Base-by-base conservation (phyloP, 1,284 basidiomycete species). In the Apiotrichum domesticum region DNA sequence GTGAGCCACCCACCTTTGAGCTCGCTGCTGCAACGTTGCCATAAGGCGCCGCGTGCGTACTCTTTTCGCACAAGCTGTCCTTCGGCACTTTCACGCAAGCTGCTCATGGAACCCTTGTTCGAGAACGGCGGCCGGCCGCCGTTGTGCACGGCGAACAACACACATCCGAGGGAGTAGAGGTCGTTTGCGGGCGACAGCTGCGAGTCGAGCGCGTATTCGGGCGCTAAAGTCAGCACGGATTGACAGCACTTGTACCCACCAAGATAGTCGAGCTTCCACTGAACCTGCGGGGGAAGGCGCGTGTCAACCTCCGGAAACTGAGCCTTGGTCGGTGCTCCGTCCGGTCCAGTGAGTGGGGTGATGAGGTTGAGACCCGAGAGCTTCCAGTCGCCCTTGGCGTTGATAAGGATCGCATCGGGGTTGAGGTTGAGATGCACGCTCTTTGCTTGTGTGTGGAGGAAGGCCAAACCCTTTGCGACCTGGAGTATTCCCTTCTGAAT, bases 311-410 rank as follows among this genome's bases (percentile, higher is more conserved):
- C 87, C 0, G 93, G 93, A 68, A 90, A 95, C 60, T 88, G 85
- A 85, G 90, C 96, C 34, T 84, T 84, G 1, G 90, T 85, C 0
- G 86, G 80, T 4, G 82, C 80, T 1, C 90, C 92, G 61, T 88
- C 85, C 1, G 86, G 77, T 35, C 81, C 79, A 39, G 83, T 78
- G 3, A 98, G 79, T 2, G 89, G 83, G 14, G 94, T 92, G 0
- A 90, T 91, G 52, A 94, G 80, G 5, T 88, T 90, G 45, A 98
- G 82, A 0, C 93, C 94, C 13, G 88, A 87, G 49, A 99, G 82
- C 78, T 98, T 99, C 95, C 95, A 99, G 75, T 99, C 95, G 40
- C 96, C 95, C 89, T 90, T 85, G 59, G 83, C 82, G 68, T 96
- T 97, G 68, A 97, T 87, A 13, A 96, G 80, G 54, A 97, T 77